Conservation (phyloP, 1,284 basidiomycete genomes). For the Amylostereum areolatum region DNA sequence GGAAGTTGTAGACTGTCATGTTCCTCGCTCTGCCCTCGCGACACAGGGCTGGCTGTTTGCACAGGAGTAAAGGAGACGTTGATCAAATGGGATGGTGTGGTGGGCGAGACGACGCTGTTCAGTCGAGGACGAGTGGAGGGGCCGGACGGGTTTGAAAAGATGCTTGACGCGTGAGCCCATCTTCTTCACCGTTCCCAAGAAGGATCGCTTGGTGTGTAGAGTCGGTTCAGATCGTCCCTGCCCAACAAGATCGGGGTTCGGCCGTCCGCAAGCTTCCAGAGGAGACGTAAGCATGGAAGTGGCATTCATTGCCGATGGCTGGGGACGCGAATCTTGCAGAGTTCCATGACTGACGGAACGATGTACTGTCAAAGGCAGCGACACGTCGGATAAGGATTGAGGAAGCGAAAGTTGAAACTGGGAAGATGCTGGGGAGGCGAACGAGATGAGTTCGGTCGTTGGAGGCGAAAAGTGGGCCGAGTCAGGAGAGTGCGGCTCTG, state of each 20-base stretch:
- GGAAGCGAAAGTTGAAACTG: constrained; percentile 14
- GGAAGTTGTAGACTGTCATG: background rate
- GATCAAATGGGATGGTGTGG: constrained; percentile 4
- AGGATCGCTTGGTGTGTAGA: constrained; percentile 7
- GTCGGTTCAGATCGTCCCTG: background rate
- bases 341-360: too few relatives aligned
- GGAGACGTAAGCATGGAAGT: too few relatives aligned
- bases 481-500: constrained; percentile 13
- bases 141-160: constrained; percentile 16
- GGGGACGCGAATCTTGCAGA: too few relatives aligned
- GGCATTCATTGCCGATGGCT: too few relatives aligned
- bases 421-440: constrained; percentile 27
- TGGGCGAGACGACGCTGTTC: constrained; percentile 5
- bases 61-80: constrained; percentile 5
- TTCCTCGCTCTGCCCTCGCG: background rate
- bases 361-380: too few relatives aligned
- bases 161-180: constrained; percentile 23
- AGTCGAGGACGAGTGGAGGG: constrained; percentile 3
- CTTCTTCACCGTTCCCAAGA: constrained; percentile 16
- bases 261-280: too few relatives aligned
- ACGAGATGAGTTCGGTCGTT: constrained; percentile 9
- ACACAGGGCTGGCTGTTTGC: constrained; percentile 6
- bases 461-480: constrained; percentile 14
- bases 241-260: background rate
- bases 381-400: too few relatives aligned